These are phyloP conservation scores for Mollisiaceae sp. DNA, from an alignment of 2,329 filamentous ascomycete species.

Conservation along the genomic window DNA sequence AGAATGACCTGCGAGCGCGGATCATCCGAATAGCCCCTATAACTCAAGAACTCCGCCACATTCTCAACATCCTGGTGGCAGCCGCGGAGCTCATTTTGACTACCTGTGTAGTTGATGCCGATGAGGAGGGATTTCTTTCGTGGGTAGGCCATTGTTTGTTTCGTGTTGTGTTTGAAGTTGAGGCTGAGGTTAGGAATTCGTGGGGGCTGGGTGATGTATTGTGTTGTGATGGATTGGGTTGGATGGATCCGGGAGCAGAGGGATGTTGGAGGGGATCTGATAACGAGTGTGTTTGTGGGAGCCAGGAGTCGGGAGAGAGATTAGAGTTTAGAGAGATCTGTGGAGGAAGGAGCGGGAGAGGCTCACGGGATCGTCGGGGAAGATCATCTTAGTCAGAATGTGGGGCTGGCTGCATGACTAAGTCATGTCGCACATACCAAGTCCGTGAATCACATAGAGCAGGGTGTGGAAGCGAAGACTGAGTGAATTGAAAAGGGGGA, in stretches of 20 bases:
- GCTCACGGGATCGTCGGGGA: background rate
- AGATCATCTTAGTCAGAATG: slow-evolving; percentile 8
- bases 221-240: no score
- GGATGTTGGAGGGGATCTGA: background rate
- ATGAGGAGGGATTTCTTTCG: slow-evolving; percentile 9
- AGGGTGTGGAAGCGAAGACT: background rate
- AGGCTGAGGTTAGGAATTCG: no score
- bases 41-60: slow-evolving; percentile 45
- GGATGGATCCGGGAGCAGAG: no score
- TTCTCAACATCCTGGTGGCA: slow-evolving; percentile 46
- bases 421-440: background rate
- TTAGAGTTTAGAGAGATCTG: background rate
- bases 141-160: background rate
- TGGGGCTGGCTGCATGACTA: background rate
- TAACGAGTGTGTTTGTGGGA: background rate
- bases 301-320: background rate
- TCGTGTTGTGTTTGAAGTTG: background rate
- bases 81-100: slow-evolving; percentile 28
- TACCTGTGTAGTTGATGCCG: slow-evolving; percentile 26
- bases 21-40: slow-evolving; percentile 45
- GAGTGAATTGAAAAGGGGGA: background rate
- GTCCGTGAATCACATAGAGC: slow-evolving; percentile 1
- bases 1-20: slow-evolving; percentile 45
- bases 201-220: background rate
- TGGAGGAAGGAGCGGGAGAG: background rate